phyloP scores from a whole-genome alignment of 2,329 filamentous ascomycete genomes.

The Alternaria gaisen region DNA sequence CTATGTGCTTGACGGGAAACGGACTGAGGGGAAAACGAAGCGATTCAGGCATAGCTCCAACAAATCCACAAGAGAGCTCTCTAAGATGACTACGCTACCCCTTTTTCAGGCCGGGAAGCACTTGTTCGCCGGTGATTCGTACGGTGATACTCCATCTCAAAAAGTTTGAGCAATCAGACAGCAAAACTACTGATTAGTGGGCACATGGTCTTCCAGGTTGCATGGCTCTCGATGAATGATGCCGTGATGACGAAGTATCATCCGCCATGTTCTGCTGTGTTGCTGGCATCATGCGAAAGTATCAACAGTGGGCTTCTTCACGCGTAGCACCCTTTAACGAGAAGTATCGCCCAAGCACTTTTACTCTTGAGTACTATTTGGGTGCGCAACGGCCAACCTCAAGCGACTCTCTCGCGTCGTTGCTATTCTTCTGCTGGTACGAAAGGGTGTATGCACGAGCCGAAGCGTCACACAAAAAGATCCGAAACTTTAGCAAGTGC shows the following conservation, averaged over 20 bases:
- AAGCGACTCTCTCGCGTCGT: background rate
- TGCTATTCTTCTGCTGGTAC: background rate
- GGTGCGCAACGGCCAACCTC: background rate
- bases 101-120: background rate
- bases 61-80: constrained; percentile 6
- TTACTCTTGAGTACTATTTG: background rate
- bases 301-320: background rate
- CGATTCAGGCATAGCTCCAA: constrained; percentile 19
- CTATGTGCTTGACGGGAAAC: constrained; percentile 21
- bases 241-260: background rate
- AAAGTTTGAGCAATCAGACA: background rate
- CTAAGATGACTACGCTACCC: constrained; percentile 1
- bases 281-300: background rate
- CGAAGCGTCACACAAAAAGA: constrained; percentile 1
- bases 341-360: background rate
- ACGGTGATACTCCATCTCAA: constrained; percentile 6
- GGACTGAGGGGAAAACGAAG: constrained; percentile 24
- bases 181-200: background rate
- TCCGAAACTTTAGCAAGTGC: constrained; percentile 1
- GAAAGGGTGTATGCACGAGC: background rate
- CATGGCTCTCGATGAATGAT: background rate
- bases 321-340: background rate
- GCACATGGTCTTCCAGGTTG: background rate
- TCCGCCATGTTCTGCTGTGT: background rate
- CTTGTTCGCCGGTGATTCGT: constrained; percentile 10